A percentile compares a stretch with the other conserved stretches of the same genome.
These are phyloP conservation scores for Arachnopeziza araneosa DNA, from an alignment of 2,329 filamentous ascomycete species.

Conservation along the genomic window DNA sequence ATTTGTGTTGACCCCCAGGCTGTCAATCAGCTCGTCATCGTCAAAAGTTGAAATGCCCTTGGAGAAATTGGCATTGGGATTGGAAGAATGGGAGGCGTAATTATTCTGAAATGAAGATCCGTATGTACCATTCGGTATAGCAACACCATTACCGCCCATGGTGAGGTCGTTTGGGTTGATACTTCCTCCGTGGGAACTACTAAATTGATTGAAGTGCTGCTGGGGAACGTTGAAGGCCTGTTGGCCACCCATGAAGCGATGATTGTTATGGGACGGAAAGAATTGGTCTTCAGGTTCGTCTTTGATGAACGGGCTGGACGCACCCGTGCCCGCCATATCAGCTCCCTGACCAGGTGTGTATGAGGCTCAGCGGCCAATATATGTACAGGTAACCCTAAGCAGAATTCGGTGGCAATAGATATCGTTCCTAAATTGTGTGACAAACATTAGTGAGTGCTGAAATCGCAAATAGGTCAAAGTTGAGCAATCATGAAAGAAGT, in stretches of 20 bases:
- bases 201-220: conserved; percentile 37
- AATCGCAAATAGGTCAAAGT: neutral
- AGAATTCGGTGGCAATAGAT: conserved; percentile 11
- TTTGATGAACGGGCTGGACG: conserved; percentile 57
- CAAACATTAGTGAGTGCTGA: conserved; percentile 26
- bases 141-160: conserved; percentile 56
- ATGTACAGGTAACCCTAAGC: conserved; percentile 16
- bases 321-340: conserved; percentile 32
- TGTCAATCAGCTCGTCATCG: conserved; percentile 84
- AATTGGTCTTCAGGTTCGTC: conserved; percentile 59
- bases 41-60: conserved; percentile 73
- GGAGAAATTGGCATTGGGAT: conserved; percentile 66
- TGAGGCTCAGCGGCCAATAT: conserved; percentile 8
- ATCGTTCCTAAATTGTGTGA: conserved; percentile 20
- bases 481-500: neutral
- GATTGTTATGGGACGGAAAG: conserved; percentile 35
- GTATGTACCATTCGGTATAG: conserved; percentile 39
- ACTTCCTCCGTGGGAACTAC: conserved; percentile 40
- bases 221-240: conserved; percentile 38
- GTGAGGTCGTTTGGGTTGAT: conserved; percentile 84
- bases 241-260: conserved; percentile 28
- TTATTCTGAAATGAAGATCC: conserved; percentile 58
- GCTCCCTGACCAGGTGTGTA: conserved; percentile 15
- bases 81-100: conserved; percentile 46
- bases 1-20: conserved; percentile 44